These are phyloP conservation scores for Auriscalpium microsporum DNA, from an alignment of 768 basidiomycete species.

Conservation along the genomic window DNA sequence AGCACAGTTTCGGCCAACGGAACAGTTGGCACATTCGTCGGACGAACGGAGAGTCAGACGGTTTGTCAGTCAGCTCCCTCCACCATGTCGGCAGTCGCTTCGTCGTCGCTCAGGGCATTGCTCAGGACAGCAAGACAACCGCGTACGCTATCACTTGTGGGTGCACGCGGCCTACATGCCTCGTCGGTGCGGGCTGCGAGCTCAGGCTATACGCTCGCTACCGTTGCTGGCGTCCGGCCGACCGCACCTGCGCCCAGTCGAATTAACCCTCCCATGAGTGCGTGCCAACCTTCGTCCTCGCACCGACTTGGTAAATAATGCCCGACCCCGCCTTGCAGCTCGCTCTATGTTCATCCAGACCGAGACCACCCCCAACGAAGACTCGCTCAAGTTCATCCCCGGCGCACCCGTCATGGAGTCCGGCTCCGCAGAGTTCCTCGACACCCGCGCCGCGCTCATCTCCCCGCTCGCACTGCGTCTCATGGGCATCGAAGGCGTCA, in stretches of 20 bases:
- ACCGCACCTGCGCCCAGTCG: background rate
- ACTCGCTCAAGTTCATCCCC: slow-evolving; percentile 97
- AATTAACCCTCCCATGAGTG: slow-evolving; percentile 27
- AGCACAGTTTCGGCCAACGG: background rate
- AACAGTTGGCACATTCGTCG: background rate
- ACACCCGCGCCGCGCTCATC: slow-evolving; percentile 74
- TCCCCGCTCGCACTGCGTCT: slow-evolving; percentile 93
- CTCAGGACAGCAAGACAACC: background rate
- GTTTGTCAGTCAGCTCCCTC: background rate
- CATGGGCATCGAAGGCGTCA: slow-evolving; percentile 91
- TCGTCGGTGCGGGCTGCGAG: background rate
- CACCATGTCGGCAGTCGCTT: background rate
- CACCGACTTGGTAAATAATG: background rate
- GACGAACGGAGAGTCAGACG: background rate
- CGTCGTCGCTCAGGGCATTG: background rate
- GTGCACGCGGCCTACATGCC: slow-evolving; percentile 1
- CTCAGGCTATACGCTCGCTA: slow-evolving; percentile 5
- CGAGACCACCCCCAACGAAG: slow-evolving; percentile 93
- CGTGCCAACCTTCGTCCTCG: slow-evolving; percentile 5
- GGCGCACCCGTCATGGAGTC: slow-evolving; percentile 81
- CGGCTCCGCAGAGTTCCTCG: slow-evolving; percentile 91
- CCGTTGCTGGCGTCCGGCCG: slow-evolving; percentile 3
- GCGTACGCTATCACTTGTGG: background rate
- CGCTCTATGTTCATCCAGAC: slow-evolving; percentile 99
- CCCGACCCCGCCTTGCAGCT: slow-evolving; percentile 28